phyloP scores from a whole-genome alignment of 139 green algal species.

The Haematococcus lacustris region DNA sequence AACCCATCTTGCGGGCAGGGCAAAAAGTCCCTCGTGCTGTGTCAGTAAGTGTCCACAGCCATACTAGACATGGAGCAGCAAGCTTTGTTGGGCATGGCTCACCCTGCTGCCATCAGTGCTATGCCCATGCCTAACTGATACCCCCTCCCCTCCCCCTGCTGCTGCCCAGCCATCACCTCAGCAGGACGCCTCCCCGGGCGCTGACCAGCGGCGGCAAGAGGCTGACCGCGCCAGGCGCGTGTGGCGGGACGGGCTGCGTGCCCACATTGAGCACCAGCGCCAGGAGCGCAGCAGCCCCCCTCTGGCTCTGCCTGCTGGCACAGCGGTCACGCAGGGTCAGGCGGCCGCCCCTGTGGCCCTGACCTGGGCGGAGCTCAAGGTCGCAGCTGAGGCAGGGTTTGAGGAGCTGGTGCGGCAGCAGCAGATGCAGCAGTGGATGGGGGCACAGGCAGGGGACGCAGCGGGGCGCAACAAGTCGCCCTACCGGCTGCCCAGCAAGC shows the following conservation, averaged over 20 bases:
- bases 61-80: no score
- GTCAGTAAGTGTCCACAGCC: neutral
- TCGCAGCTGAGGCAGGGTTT: conserved; percentile 51
- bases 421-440: conserved; percentile 18
- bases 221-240: conserved; percentile 24
- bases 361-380: conserved; percentile 47
- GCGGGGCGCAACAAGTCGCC: neutral
- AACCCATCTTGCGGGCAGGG: conserved; percentile 31
- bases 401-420: conserved; percentile 44
- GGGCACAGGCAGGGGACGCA: neutral
- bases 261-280: conserved; percentile 42
- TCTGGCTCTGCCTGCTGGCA: no score
- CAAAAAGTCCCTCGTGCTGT: conserved; percentile 5
- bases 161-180: neutral
- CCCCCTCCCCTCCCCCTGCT: no score
- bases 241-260: conserved; percentile 35
- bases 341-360: no score
- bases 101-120: neutral
- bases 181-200: neutral
- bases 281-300: no score
- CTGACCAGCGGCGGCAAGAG: conserved; percentile 8
- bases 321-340: no score
- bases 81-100: neutral
- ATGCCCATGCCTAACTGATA: neutral
- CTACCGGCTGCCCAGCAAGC: neutral